phyloP scores from a whole-genome alignment of 2,329 filamentous ascomycete genomes.

The Fulvia fulva region DNA sequence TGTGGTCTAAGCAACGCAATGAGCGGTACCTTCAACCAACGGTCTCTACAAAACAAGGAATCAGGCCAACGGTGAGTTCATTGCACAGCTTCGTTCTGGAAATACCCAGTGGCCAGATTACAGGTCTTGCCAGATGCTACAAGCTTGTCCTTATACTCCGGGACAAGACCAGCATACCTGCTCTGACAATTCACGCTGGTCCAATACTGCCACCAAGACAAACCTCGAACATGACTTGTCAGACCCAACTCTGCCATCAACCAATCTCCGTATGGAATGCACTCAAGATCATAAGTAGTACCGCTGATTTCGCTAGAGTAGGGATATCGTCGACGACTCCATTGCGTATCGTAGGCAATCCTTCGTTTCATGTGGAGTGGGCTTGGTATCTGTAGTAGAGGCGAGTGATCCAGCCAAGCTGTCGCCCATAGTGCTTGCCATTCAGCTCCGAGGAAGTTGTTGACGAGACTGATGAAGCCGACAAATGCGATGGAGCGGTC shows the following conservation, averaged over 20 bases:
- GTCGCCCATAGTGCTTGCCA: conserved; percentile 1
- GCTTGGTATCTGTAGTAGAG: neutral
- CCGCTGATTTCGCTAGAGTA: neutral
- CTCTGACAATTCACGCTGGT: neutral
- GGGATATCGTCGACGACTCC: neutral
- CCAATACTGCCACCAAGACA: neutral
- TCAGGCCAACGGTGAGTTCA: too few relatives aligned
- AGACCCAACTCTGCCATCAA: neutral
- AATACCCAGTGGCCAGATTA: too few relatives aligned
- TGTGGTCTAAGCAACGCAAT: too few relatives aligned
- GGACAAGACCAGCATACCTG: neutral
- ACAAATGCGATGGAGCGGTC: neutral
- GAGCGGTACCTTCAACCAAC: too few relatives aligned
- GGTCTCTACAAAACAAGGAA: too few relatives aligned
- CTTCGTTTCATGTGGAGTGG: neutral
- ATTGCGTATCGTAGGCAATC: neutral
- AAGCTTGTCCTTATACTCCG: neutral
- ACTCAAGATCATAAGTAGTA: neutral
- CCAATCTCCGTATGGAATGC: neutral
- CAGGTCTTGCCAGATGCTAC: too few relatives aligned
- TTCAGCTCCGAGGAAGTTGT: neutral
- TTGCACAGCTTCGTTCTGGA: too few relatives aligned
- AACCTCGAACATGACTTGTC: neutral
- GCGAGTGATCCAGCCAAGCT: neutral
- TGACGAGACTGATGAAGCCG: neutral